Base-by-base conservation (phyloP, 2,329 filamentous ascomycete genomes). In the Teratosphaeriaceae sp. region DNA sequence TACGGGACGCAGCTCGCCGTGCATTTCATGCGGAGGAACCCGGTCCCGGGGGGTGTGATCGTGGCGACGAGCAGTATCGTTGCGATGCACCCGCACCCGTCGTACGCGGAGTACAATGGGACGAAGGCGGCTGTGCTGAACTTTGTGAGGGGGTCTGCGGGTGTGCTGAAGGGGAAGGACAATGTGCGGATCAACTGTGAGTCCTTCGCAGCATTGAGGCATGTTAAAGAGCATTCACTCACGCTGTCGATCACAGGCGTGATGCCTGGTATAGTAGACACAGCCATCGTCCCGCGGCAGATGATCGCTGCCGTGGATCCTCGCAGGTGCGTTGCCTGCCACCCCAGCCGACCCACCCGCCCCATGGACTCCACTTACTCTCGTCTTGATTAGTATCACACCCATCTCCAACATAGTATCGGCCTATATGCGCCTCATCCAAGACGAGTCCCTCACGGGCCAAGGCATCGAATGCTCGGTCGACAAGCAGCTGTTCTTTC, bases 11-110 rank as follows among this genome's bases (percentile, higher is more conserved):
- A 47, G 30, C 43, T 48, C 7, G 45, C 50, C 7, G 45, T 43
- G 5, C 50, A 50, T 26, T 50, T 50, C 36, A 52, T 52, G 50
- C 40, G 47, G 22, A 38, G 50, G 23, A 50, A 52, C 29, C 24
- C 43, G 13, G 27, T 26, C 7, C 38, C 48, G 5, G 51, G 49
- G 8, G 51, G 51, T 4, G 38, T 33, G 2, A 52, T 52, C 16
- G 43, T 54, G 16, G 47, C 45, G 13, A 54, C 44, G n/a, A 45
- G 48, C 3, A 45, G 42, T 27, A 48, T 52, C 16, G 46, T 38
- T 13, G 50, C 42, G 3, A 38, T 51, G 11, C 48, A 51, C 35
- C 45, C 50, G 3, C 48, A 53, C 33, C 42, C 41, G 16, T 37
- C 36, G 4, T 50, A 49, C 24, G 40, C 45, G 12, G 50, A 52